These are phyloP conservation scores for Rhizopogon hawkerae DNA, from an alignment of 1,284 basidiomycete species.

Conservation along the genomic window DNA sequence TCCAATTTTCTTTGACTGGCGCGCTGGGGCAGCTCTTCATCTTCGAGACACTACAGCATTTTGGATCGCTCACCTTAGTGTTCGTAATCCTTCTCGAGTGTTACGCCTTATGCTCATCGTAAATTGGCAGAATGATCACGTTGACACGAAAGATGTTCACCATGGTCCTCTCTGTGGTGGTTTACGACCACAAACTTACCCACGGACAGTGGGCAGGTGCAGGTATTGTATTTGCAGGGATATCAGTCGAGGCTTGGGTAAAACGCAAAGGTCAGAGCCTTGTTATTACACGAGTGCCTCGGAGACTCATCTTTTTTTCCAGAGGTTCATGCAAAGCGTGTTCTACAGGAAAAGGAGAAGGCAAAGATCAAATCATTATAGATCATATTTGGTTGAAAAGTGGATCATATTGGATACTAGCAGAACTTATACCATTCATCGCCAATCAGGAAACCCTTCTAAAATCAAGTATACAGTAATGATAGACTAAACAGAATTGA, in stretches of 20 bases:
- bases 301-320: constrained; percentile 5
- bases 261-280: constrained; percentile 63
- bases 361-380: constrained; percentile 71
- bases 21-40: constrained; percentile 96
- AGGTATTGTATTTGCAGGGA: constrained; percentile 85
- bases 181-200: constrained; percentile 86
- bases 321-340: constrained; percentile 74
- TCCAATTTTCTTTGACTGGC: constrained; percentile 85
- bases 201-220: constrained; percentile 88
- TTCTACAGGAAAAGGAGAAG: constrained; percentile 73
- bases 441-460: neutral
- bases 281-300: constrained; percentile 9
- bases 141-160: constrained; percentile 98
- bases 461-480: constrained; percentile 4
- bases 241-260: constrained; percentile 86
- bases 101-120: constrained; percentile 5
- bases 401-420: neutral
- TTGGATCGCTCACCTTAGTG: constrained; percentile 91
- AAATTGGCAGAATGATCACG: constrained; percentile 67
- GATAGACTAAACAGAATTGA: constrained; percentile 14
- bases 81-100: constrained; percentile 33
- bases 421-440: constrained; percentile 14
- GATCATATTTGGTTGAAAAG: constrained; percentile 14
- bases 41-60: constrained; percentile 95
- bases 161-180: constrained; percentile 90